Percentiles rank a stretch among this genome's conserved stretches.
Conservation (phyloP, 208 protist species). For the Leishmania aethiopica region DNA sequence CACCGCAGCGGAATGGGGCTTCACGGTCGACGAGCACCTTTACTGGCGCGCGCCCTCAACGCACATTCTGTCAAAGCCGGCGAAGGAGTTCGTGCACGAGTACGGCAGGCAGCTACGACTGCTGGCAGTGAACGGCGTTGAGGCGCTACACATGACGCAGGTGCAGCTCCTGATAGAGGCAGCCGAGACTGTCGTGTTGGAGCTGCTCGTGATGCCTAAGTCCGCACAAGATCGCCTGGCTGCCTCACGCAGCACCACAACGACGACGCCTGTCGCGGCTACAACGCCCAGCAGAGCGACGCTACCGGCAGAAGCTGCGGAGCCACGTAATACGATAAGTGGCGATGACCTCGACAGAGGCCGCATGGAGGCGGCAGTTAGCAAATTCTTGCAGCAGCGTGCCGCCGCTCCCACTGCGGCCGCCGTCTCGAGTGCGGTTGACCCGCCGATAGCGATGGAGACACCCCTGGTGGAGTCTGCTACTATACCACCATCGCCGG, state of each 20-base stretch:
- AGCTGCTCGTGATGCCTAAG: slow-evolving; percentile 57
- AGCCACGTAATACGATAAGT: neutral
- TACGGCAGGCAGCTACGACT: slow-evolving; percentile 50
- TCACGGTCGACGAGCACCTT: slow-evolving; percentile 33
- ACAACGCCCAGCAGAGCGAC: too few relatives aligned
- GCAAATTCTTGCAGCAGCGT: neutral
- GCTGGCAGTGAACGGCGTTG: slow-evolving; percentile 67
- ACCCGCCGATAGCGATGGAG: slow-evolving; percentile 6
- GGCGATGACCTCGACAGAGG: too few relatives aligned
- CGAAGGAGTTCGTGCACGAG: slow-evolving; percentile 34
- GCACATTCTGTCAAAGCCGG: slow-evolving; percentile 16
- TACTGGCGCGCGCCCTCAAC: slow-evolving; percentile 22
- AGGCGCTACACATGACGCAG: slow-evolving; percentile 51
- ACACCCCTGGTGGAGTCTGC: slow-evolving; percentile 17
- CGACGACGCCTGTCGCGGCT: neutral
- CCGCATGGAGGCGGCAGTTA: neutral
- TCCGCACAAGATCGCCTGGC: neutral
- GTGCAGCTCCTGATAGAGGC: slow-evolving; percentile 37
- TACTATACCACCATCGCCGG: neutral
- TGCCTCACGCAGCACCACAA: neutral
- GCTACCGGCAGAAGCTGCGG: neutral
- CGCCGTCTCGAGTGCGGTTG: neutral
- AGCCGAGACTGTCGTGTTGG: slow-evolving; percentile 59
- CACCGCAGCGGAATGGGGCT: slow-evolving; percentile 37
- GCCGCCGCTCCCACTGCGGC: neutral